Conservation (phyloP, 2,329 filamentous ascomycete genomes). For the Pyrenophora graminea region DNA sequence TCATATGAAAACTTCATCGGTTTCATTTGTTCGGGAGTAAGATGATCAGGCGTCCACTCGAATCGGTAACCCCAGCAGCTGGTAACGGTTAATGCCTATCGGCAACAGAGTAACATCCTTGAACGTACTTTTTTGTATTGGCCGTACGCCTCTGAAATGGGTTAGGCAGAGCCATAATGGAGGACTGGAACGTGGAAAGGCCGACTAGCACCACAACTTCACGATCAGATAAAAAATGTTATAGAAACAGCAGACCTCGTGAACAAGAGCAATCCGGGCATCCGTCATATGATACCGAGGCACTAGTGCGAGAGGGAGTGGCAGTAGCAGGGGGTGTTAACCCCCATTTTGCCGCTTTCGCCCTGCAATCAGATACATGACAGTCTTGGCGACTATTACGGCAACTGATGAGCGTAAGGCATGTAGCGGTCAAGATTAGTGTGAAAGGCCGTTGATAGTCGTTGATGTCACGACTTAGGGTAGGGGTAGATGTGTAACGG, state of each 20-base stretch:
- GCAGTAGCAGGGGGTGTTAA: conserved; percentile 8
- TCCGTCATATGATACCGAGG: conserved; percentile 41
- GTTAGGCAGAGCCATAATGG: conserved; percentile 50
- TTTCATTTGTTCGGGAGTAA: conserved; percentile 62
- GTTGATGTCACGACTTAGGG: conserved; percentile 19
- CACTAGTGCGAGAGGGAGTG: conserved; percentile 18
- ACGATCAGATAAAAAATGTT: background rate
- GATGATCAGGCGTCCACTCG: conserved; percentile 68
- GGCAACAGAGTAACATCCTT: conserved; percentile 18
- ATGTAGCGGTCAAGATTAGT: background rate
- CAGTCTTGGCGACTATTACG: background rate
- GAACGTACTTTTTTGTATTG: conserved; percentile 50
- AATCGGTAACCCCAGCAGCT: conserved; percentile 70
- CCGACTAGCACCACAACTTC: background rate
- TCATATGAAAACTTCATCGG: conserved; percentile 71
- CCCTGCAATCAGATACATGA: conserved; percentile 1
- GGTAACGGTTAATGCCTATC: conserved; percentile 14
- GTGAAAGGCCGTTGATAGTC: conserved; percentile 5
- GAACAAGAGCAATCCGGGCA: conserved; percentile 4
- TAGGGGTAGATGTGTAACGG: background rate
- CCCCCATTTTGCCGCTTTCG: conserved; percentile 20
- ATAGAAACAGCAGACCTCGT: background rate
- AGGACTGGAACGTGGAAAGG: background rate
- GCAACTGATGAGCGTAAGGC: background rate
- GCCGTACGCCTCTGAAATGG: conserved; percentile 49